Percentiles rank a stretch among this genome's conserved stretches.
Conservation (phyloP, 2,329 filamentous ascomycete genomes). For the Raffaelea albimanens region DNA sequence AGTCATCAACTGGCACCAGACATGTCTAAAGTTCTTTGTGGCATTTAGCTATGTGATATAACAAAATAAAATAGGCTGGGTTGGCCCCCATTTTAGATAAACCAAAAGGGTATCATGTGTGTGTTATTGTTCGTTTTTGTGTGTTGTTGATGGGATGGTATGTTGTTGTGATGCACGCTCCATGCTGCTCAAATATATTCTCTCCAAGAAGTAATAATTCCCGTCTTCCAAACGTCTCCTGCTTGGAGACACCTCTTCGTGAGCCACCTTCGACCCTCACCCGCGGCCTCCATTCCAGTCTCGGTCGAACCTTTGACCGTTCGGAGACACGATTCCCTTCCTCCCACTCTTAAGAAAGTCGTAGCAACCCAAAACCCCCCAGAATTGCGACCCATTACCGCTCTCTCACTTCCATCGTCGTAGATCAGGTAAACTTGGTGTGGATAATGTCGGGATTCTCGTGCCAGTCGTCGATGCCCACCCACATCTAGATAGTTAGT, state of each 20-base stretch:
- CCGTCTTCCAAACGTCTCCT: neutral
- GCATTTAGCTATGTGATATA: neutral
- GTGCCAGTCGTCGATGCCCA: constrained; percentile 98
- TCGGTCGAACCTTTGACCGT: no score
- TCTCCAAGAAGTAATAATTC: neutral
- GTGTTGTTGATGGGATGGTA: neutral
- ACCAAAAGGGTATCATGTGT: constrained; percentile 14
- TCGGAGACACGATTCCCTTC: no score
- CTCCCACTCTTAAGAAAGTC: no score
- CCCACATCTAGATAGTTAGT: constrained; percentile 72
- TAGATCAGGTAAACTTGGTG: constrained; percentile 75
- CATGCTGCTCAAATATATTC: no score
- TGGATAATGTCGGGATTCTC: constrained; percentile 99
- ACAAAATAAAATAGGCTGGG: neutral
- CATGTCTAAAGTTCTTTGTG: neutral
- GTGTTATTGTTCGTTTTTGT: neutral
- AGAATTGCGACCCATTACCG: no score
- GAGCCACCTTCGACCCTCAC: no score
- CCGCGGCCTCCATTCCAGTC: no score
- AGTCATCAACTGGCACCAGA: no score
- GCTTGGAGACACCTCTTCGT: no score
- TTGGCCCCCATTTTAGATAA: constrained; percentile 7
- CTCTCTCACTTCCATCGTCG: neutral
- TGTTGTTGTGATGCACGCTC: no score
- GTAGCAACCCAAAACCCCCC: no score